phyloP scores from a whole-genome alignment of 768 basidiomycete genomes.

The Brasilioporus rufonigricans region DNA sequence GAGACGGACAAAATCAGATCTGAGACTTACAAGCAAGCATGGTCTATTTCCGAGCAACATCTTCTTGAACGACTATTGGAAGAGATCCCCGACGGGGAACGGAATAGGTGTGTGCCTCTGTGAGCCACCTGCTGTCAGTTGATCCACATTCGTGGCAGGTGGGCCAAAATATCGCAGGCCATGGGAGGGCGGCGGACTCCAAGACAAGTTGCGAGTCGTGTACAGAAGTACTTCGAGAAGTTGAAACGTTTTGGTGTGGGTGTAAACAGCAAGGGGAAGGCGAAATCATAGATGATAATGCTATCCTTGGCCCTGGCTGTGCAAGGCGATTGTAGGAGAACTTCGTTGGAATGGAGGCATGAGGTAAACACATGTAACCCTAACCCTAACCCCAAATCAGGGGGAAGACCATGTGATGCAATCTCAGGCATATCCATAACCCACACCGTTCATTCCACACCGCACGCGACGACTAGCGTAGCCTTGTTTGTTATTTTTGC shows the following conservation, averaged over 20 bases:
- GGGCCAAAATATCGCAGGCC: slow-evolving; percentile 77
- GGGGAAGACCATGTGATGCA: not conserved
- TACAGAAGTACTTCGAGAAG: slow-evolving; percentile 88
- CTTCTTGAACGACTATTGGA: slow-evolving; percentile 70
- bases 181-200: slow-evolving; percentile 79
- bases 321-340: not conserved
- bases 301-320: not conserved
- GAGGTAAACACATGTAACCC: slow-evolving; percentile 1
- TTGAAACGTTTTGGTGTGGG: slow-evolving; percentile 70
- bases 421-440: not conserved
- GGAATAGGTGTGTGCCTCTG: slow-evolving; percentile 54
- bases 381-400: slow-evolving; percentile 29
- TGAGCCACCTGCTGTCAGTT: slow-evolving; percentile 1
- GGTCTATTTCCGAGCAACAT: slow-evolving; percentile 76
- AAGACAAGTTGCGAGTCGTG: slow-evolving; percentile 83
- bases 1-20: slow-evolving; percentile 25
- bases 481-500: slow-evolving; percentile 1
- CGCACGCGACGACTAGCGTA: not conserved
- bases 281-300: slow-evolving; percentile 16
- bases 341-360: not conserved
- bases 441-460: not conserved
- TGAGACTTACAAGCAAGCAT: slow-evolving; percentile 82
- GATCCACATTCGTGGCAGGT: slow-evolving; percentile 41
- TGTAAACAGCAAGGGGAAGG: slow-evolving; percentile 30
- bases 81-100: slow-evolving; percentile 74